phyloP scores from a whole-genome alignment of 2,329 filamentous ascomycete genomes.

The Calonectria pteridis region DNA sequence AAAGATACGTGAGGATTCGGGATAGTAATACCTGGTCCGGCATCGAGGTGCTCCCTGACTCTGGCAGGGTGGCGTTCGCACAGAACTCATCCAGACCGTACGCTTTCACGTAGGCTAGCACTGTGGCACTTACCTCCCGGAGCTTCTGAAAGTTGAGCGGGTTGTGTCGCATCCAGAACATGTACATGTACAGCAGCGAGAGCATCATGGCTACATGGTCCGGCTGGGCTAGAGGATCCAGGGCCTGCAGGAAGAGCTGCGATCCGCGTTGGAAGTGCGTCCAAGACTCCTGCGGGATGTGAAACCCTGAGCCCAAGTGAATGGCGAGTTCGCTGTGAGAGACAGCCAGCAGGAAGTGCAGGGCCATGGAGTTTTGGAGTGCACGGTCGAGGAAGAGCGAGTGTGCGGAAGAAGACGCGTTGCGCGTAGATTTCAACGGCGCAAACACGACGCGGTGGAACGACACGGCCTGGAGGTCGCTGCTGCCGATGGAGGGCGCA shows the following conservation, averaged over 20 bases:
- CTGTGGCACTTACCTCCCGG: constrained; percentile 7
- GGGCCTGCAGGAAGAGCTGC: constrained; percentile 15
- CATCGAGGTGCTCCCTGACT: not conserved
- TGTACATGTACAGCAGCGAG: constrained; percentile 29
- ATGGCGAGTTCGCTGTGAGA: constrained; percentile 31
- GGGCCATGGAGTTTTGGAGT: constrained; percentile 17
- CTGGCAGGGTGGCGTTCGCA: not conserved
- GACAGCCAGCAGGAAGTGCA: constrained; percentile 27
- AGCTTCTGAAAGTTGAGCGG: constrained; percentile 17
- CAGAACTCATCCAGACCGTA: constrained; percentile 21
- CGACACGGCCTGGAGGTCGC: constrained; percentile 21
- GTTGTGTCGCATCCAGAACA: constrained; percentile 31
- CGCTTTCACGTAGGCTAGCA: constrained; percentile 13
- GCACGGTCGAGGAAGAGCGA: constrained; percentile 22
- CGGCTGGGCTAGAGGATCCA: not conserved
- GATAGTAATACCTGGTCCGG: constrained; percentile 9
- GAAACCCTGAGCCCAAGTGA: constrained; percentile 18
- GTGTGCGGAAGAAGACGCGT: constrained; percentile 14
- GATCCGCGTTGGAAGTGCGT: constrained; percentile 29
- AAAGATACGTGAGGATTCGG: constrained; percentile 23
- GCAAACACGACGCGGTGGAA: constrained; percentile 26
- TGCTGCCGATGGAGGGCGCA: constrained; percentile 25
- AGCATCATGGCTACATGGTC: constrained; percentile 30
- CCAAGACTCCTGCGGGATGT: constrained; percentile 19
- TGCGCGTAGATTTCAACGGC: constrained; percentile 23